Evolutionary conservation across 257 asterid genomes (phyloP).

Genomic region (Lantana camara): DNA sequence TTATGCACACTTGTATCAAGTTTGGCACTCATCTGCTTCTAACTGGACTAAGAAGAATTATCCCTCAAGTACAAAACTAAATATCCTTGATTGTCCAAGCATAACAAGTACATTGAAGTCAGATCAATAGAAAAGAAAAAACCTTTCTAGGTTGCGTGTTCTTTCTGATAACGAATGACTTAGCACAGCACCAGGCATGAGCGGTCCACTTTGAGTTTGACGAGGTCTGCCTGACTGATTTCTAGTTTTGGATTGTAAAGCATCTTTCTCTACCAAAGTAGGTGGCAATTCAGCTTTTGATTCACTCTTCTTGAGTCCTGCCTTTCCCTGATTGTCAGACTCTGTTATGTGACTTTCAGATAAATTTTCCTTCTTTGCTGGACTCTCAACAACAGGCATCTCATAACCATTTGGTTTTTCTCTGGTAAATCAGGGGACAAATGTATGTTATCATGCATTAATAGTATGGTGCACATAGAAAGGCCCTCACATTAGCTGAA

Average conservation of each 20-base stretch:
- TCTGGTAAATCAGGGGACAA: constrained; percentile 42
- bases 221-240: constrained; percentile 62
- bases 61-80: constrained; percentile 5
- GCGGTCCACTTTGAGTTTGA: constrained; percentile 94
- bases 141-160: constrained; percentile 77
- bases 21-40: constrained; percentile 6
- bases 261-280: constrained; percentile 60
- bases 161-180: constrained; percentile 71
- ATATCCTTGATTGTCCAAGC: constrained; percentile 18
- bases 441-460: constrained; percentile 11
- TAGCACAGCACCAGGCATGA: constrained; percentile 66
- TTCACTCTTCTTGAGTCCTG: constrained; percentile 43
- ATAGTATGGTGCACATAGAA: constrained; percentile 1
- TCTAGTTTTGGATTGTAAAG: constrained; percentile 45
- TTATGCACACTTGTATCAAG: background rate
- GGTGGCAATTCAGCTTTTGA: constrained; percentile 54
- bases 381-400: constrained; percentile 39
- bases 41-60: constrained; percentile 3
- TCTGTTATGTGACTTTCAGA: constrained; percentile 44
- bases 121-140: constrained; percentile 23
- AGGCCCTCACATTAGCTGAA: background rate
- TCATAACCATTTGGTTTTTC: constrained; percentile 48
- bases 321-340: constrained; percentile 43
- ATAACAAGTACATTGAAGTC: constrained; percentile 21
- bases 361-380: constrained; percentile 41